Evolutionary conservation across 306 rosid species (phyloP).

Genomic region (Aeschynomene evenia): DNA sequence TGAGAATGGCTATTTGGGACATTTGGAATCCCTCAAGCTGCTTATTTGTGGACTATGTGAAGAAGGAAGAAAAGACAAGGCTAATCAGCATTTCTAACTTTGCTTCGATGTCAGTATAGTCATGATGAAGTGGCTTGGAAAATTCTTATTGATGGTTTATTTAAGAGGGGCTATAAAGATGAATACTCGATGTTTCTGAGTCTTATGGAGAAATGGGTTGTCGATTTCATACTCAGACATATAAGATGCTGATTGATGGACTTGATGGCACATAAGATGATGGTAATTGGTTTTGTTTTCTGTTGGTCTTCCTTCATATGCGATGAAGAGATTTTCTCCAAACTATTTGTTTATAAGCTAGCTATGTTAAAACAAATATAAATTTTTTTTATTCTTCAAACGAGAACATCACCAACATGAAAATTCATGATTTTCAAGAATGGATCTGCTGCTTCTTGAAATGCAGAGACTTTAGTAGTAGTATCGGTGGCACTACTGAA

Average conservation of each 20-base stretch:
- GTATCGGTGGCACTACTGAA: constrained; percentile 1
- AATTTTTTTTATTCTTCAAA: not conserved
- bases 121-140: constrained; percentile 74
- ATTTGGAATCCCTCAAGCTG: constrained; percentile 52
- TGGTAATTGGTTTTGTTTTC: constrained; percentile 15
- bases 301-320: constrained; percentile 1
- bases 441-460: constrained; percentile 16
- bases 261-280: constrained; percentile 42
- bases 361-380: constrained; percentile 9
- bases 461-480: not conserved
- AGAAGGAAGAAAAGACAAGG: constrained; percentile 48
- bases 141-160: constrained; percentile 70
- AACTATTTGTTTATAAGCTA: constrained; percentile 8
- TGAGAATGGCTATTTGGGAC: constrained; percentile 53
- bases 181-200: constrained; percentile 56
- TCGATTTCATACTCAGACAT: constrained; percentile 61
- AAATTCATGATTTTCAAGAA: not conserved
- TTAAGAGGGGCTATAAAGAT: constrained; percentile 49
- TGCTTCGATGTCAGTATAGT: constrained; percentile 58
- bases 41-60: constrained; percentile 66
- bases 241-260: constrained; percentile 60
- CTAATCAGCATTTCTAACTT: constrained; percentile 42
- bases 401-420: not conserved
- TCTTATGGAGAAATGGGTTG: constrained; percentile 61
- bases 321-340: constrained; percentile 7